These are phyloP conservation scores for Microsporum audouinii DNA, from an alignment of 2,329 filamentous ascomycete genomes.

Conservation along the genomic window DNA sequence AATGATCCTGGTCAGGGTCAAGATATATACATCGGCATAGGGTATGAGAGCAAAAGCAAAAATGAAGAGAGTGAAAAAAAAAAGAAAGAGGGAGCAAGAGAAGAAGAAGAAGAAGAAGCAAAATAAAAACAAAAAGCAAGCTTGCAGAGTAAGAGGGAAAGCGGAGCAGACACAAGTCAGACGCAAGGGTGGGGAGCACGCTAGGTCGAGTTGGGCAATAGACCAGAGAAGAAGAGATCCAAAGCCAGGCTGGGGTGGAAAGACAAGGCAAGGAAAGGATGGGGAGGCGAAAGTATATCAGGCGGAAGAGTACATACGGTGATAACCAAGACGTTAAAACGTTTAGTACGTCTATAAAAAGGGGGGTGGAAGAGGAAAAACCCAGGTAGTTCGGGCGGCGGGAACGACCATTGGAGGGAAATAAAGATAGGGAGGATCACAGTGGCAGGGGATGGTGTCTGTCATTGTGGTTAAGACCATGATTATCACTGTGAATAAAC, in stretches of 20 bases:
- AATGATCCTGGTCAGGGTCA: constrained; percentile 4
- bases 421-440: not conserved
- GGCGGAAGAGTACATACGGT: not conserved
- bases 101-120: constrained; percentile 3
- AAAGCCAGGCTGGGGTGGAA: constrained; percentile 2
- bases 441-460: not conserved
- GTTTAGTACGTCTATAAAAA: not conserved
- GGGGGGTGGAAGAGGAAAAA: not conserved
- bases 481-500: constrained; percentile 3
- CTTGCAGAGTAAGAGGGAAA: not conserved
- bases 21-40: constrained; percentile 1
- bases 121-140: not conserved
- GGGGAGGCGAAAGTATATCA: constrained; percentile 6
- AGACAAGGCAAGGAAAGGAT: constrained; percentile 7
- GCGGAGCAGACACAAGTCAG: constrained; percentile 4
- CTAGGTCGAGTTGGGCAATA: constrained; percentile 2
- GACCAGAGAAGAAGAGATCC: not conserved
- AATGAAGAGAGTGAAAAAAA: not conserved
- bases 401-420: constrained; percentile 2
- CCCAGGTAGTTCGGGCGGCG: not conserved
- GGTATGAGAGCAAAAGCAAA: constrained; percentile 5
- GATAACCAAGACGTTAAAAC: constrained; percentile 2
- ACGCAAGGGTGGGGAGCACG: constrained; percentile 1
- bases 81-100: not conserved
- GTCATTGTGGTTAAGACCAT: not conserved